Evolutionary conservation across 2,329 filamentous ascomycete genomes (phyloP).

Genomic region (Phoma herbarum): DNA sequence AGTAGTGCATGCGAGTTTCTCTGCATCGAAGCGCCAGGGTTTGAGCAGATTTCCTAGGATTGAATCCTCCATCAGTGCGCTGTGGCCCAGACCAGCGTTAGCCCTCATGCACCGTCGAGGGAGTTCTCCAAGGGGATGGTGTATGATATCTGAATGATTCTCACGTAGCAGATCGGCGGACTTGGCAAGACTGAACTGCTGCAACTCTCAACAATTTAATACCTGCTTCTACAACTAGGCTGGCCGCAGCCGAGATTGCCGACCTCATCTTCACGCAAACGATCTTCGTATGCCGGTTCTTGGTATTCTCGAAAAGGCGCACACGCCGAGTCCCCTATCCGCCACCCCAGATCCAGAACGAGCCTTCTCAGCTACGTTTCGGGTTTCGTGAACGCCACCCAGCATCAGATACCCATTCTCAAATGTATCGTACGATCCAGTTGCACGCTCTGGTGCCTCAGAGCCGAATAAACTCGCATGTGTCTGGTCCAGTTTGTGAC

Average conservation of each 20-base stretch:
- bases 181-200: not conserved
- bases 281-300: not conserved
- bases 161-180: not conserved
- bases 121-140: not conserved
- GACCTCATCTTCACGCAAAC: not conserved
- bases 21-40: conserved; percentile 3
- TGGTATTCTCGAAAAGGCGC: not conserved
- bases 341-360: not conserved
- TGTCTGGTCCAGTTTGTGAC: not conserved
- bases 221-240: conserved; percentile 4
- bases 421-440: not conserved
- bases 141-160: not conserved
- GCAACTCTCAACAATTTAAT: not conserved
- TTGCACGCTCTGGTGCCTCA: not conserved
- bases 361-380: conserved; percentile 2
- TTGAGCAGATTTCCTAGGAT: conserved; percentile 7
- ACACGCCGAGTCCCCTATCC: not conserved
- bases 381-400: not conserved
- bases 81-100: not conserved
- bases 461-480: too few relatives aligned
- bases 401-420: not conserved
- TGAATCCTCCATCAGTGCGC: not conserved
- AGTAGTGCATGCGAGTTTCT: not conserved
- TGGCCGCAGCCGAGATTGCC: not conserved
- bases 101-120: not conserved